These are phyloP conservation scores for Talaromyces marneffei DNA, from an alignment of 2,329 filamentous ascomycete genomes.

Conservation along the genomic window DNA sequence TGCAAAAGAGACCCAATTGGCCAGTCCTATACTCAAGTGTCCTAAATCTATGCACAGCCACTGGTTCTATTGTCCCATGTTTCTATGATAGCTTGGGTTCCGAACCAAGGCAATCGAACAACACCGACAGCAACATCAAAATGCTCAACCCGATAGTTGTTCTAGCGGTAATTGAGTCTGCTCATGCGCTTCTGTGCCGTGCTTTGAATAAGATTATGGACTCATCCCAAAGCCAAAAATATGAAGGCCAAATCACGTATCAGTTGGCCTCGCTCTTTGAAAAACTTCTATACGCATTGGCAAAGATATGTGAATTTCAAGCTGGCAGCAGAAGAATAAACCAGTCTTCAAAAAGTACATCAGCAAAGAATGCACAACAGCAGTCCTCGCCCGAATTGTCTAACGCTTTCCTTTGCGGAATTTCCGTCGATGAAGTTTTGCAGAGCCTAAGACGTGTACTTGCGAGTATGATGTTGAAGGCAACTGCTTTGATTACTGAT, in stretches of 20 bases:
- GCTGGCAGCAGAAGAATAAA: conserved; percentile 8
- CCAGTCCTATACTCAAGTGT: conserved; percentile 20
- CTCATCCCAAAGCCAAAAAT: conserved; percentile 12
- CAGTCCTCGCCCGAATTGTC: neutral
- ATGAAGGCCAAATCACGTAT: conserved; percentile 27
- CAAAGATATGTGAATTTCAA: conserved; percentile 21
- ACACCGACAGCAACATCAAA: neutral
- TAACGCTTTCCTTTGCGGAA: neutral
- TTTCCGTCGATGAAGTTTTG: conserved; percentile 17
- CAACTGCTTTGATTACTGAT: conserved; percentile 22
- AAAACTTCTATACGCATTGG: conserved; percentile 22
- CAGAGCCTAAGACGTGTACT: conserved; percentile 23
- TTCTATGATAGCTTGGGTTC: conserved; percentile 9
- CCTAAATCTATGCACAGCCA: conserved; percentile 26
- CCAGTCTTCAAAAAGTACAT: conserved; percentile 2
- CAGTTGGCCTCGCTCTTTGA: conserved; percentile 33
- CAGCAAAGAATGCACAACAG: neutral
- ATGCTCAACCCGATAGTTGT: conserved; percentile 8
- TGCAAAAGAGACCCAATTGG: conserved; percentile 26
- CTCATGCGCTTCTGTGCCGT: conserved; percentile 24
- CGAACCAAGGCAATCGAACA: neutral
- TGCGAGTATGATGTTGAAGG: conserved; percentile 26
- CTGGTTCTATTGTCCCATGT: conserved; percentile 21
- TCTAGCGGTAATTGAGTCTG: conserved; percentile 21
- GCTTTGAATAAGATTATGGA: conserved; percentile 24